Conservation (phyloP, 2,329 filamentous ascomycete genomes). For the Alternaria brassicae region DNA sequence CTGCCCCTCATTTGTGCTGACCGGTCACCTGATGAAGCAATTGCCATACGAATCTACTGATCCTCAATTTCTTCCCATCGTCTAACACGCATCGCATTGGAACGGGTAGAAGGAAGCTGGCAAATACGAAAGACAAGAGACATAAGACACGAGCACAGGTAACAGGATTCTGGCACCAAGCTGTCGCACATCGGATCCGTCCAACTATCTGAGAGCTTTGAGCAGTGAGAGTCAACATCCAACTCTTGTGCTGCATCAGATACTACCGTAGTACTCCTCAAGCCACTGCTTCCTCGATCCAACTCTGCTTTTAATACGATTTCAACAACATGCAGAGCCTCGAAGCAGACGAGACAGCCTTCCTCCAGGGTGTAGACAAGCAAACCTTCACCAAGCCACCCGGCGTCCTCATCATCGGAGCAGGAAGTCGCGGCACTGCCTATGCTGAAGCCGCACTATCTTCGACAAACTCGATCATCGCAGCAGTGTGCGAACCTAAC, state of each 20-base stretch:
- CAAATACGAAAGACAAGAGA: background rate
- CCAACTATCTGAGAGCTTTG: background rate
- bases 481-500: conserved; percentile 82
- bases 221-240: background rate
- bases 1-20: conserved; percentile 9
- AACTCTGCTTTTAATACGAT: background rate
- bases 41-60: background rate
- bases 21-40: background rate
- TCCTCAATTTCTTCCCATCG: background rate
- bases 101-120: background rate
- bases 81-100: background rate
- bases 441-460: conserved; percentile 40
- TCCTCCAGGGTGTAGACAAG: conserved; percentile 26
- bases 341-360: conserved; percentile 8
- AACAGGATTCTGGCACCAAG: background rate
- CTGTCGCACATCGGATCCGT: background rate
- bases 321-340: background rate
- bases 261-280: no score
- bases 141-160: background rate
- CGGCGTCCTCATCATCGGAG: conserved; percentile 49
- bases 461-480: conserved; percentile 65
- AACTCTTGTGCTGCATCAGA: accelerated
- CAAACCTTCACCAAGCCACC: conserved; percentile 35
- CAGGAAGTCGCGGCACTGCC: conserved; percentile 47
- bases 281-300: background rate